phyloP scores from a whole-genome alignment of 257 asterid genomes.

The Solanum tarijense region DNA sequence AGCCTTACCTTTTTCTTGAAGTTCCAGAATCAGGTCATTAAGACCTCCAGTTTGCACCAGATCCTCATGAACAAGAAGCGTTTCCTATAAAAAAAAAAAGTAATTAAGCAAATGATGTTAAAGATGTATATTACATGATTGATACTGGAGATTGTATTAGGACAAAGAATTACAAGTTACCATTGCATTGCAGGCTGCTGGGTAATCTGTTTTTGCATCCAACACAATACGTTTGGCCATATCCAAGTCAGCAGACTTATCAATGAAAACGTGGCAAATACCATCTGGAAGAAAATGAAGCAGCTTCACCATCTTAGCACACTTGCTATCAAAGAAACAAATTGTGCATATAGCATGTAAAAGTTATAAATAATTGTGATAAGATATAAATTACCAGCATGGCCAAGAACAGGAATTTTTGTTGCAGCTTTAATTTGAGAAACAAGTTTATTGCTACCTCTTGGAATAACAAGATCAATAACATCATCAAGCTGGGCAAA shows the following conservation, averaged over 20 bases:
- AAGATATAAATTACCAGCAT: constrained; percentile 41
- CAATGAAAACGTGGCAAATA: constrained; percentile 70
- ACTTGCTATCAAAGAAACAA: neutral
- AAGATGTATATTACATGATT: neutral
- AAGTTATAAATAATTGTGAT: neutral
- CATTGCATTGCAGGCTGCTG: constrained; percentile 90
- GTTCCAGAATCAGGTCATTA: constrained; percentile 54
- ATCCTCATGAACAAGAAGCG: constrained; percentile 67
- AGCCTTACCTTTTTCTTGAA: constrained; percentile 44
- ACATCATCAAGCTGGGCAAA: constrained; percentile 65
- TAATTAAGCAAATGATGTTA: neutral
- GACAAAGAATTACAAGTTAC: constrained; percentile 18
- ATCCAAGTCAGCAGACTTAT: constrained; percentile 61
- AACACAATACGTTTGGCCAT: constrained; percentile 53
- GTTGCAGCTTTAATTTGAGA: constrained; percentile 72
- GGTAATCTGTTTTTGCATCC: constrained; percentile 78
- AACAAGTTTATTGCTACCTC: constrained; percentile 92
- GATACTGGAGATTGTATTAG: neutral
- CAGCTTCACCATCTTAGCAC: neutral
- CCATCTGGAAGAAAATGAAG: constrained; percentile 43
- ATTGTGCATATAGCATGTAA: neutral
- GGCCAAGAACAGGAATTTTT: constrained; percentile 88
- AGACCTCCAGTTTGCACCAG: constrained; percentile 33
- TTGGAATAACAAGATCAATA: constrained; percentile 84
- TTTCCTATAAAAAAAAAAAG: constrained; percentile 37